phyloP scores from a whole-genome alignment of 176 grass and related monocot species.

The Echinochloa phyllopogon region DNA sequence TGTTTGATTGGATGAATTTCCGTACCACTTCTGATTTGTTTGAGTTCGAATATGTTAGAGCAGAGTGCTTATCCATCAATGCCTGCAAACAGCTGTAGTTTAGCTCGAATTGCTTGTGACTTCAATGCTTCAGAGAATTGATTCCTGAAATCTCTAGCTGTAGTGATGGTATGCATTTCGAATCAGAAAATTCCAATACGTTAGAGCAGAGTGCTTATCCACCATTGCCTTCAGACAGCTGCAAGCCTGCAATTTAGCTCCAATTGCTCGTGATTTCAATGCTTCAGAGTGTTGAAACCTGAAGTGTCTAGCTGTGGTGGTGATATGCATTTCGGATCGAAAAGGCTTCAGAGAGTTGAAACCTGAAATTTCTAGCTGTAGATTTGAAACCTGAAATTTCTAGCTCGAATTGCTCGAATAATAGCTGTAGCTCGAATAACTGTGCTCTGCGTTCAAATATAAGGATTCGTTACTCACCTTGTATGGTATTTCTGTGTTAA shows the following conservation, averaged over 20 bases:
- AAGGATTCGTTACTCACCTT: neutral
- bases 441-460: neutral
- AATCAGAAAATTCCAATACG: neutral
- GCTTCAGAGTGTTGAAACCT: neutral
- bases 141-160: neutral
- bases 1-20: constrained; percentile 7
- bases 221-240: neutral
- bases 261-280: neutral
- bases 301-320: neutral
- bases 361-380: no score
- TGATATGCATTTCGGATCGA: neutral
- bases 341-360: no score
- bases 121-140: neutral
- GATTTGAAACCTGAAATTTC: no score
- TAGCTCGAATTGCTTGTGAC: neutral
- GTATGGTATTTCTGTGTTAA: neutral
- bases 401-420: no score
- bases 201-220: constrained; percentile 11
- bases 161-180: neutral
- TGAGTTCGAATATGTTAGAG: constrained; percentile 5
- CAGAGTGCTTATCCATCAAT: constrained; percentile 13
- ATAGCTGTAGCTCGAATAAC: neutral
- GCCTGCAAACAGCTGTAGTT: neutral
- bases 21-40: neutral
- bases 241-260: neutral